These are phyloP conservation scores for Magnusiomyces ingens DNA, from an alignment of 1,139 yeast genomes.

Conservation along the genomic window DNA sequence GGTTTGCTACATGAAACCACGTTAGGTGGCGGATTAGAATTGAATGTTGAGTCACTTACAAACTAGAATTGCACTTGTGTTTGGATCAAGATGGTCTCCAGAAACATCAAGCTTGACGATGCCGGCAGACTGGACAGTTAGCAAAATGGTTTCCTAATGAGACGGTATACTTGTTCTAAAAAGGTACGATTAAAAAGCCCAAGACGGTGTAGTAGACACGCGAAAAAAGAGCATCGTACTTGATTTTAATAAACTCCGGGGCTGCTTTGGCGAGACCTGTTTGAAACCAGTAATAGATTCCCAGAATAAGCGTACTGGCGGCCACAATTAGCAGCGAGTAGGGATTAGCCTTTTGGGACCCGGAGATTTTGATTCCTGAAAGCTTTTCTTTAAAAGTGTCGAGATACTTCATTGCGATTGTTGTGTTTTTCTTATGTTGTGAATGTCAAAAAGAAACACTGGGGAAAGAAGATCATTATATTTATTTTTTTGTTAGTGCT, in stretches of 20 bases:
- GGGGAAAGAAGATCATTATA: neutral
- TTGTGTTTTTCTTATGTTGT: neutral
- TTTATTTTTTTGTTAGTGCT: neutral
- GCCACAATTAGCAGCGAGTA: neutral
- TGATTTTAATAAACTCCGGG: neutral
- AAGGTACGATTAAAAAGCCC: conserved; percentile 3
- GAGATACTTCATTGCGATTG: neutral
- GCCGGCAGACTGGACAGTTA: conserved; percentile 8
- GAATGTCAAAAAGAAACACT: neutral
- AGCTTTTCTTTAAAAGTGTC: conserved; percentile 9
- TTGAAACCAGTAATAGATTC: neutral
- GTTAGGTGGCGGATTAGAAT: neutral
- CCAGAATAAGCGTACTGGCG: neutral
- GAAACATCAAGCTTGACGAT: conserved; percentile 11
- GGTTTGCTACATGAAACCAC: conserved; percentile 37
- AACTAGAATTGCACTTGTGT: conserved; percentile 13
- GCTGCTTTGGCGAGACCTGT: neutral
- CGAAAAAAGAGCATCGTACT: neutral
- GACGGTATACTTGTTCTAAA: neutral
- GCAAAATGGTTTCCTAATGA: neutral
- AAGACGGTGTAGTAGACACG: conserved; percentile 1
- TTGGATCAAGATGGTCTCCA: conserved; percentile 14
- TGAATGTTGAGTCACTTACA: conserved; percentile 8
- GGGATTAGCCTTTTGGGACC: conserved; percentile 1
- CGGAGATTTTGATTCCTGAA: neutral